A percentile compares a stretch with the other conserved stretches of the same genome.
These are phyloP conservation scores for Yamadazyma taylorii DNA, from an alignment of 1,139 yeast species.

Conservation along the genomic window DNA sequence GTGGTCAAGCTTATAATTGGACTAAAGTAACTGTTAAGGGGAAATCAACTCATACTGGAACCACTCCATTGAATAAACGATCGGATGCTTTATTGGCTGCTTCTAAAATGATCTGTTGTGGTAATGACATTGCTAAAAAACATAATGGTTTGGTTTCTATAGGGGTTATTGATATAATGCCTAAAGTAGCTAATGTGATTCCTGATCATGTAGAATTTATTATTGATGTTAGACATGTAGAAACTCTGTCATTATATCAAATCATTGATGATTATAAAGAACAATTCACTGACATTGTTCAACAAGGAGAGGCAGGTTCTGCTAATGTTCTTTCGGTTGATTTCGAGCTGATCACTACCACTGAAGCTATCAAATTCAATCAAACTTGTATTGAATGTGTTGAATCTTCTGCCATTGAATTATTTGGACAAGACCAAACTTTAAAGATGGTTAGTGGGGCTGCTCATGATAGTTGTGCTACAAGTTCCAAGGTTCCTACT, in stretches of 20 bases:
- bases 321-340: constrained; percentile 30
- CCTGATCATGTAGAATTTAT: constrained; percentile 61
- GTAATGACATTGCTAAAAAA: constrained; percentile 55
- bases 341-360: constrained; percentile 42
- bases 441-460: constrained; percentile 64
- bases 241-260: constrained; percentile 42
- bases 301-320: constrained; percentile 17
- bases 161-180: constrained; percentile 56
- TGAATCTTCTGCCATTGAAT: constrained; percentile 47
- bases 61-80: constrained; percentile 66
- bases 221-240: constrained; percentile 56
- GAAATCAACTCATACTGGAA: constrained; percentile 69
- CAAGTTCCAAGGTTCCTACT: constrained; percentile 58
- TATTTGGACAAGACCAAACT: constrained; percentile 44
- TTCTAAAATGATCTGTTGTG: constrained; percentile 53
- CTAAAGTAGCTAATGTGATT: constrained; percentile 65
- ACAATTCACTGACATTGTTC: constrained; percentile 28
- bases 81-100: constrained; percentile 63
- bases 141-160: constrained; percentile 57
- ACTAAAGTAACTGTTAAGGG: constrained; percentile 54
- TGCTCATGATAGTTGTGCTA: constrained; percentile 70
- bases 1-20: constrained; percentile 72
- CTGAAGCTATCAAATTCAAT: constrained; percentile 60
- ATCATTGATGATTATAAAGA: constrained; percentile 39
- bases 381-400: constrained; percentile 50